Conservation (phyloP, 2,329 filamentous ascomycete genomes). For the Diplodia intermedia region DNA sequence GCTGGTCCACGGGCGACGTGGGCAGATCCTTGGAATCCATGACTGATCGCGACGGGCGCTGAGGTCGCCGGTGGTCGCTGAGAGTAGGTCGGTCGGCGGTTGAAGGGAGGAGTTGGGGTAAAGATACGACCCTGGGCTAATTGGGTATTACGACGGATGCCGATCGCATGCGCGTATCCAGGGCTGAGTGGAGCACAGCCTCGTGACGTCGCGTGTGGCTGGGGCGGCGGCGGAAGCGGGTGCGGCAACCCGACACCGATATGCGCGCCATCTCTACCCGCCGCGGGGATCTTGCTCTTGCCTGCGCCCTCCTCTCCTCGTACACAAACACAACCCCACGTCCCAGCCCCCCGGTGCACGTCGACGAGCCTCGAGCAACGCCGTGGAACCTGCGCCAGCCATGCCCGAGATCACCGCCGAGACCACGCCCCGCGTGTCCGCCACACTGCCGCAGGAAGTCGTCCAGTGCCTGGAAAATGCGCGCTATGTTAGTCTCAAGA, state of each 20-base stretch:
- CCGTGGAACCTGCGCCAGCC: conserved; percentile 53
- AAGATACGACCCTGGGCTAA: conserved; percentile 18
- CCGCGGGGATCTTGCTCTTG: conserved; percentile 21
- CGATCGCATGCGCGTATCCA: conserved; percentile 28
- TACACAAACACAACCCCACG: neutral
- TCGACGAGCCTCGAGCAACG: conserved; percentile 48
- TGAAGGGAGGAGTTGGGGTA: conserved; percentile 5
- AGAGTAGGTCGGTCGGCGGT: neutral
- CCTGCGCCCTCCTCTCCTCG: neutral
- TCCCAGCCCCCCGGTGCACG: conserved; percentile 69
- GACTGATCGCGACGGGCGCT: neutral
- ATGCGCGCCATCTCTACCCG: conserved; percentile 8
- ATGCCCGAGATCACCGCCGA: conserved; percentile 26
- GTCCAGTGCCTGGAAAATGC: conserved; percentile 92
- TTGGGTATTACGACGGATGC: conserved; percentile 25
- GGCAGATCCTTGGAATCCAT: conserved; percentile 29
- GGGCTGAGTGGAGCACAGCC: conserved; percentile 26
- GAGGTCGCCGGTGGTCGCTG: neutral
- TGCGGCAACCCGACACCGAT: conserved; percentile 8
- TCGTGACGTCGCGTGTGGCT: conserved; percentile 29
- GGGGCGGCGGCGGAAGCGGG: conserved; percentile 13
- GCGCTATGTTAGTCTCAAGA: conserved; percentile 72
- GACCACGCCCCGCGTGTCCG: conserved; percentile 58
- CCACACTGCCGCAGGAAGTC: conserved; percentile 80
- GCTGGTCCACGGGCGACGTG: conserved; percentile 17